Conservation (phyloP, 768 basidiomycete genomes). For the Rhizopogon vulgaris region DNA sequence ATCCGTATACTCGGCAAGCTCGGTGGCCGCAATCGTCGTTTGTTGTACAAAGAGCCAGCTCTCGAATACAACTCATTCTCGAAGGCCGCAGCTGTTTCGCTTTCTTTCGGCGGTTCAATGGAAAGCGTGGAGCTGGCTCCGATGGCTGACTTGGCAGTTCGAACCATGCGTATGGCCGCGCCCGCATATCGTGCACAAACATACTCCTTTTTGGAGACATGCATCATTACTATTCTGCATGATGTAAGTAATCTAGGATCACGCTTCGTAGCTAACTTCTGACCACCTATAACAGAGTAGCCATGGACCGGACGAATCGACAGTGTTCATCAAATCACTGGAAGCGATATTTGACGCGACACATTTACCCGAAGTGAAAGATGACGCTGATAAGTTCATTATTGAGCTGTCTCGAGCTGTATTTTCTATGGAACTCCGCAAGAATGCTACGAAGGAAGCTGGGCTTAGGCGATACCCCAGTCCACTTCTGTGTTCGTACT, state of each 20-base stretch:
- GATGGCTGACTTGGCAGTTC: slow-evolving; percentile 57
- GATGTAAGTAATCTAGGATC: slow-evolving; percentile 47
- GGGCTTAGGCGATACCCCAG: slow-evolving; percentile 50
- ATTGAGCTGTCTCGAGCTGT: slow-evolving; percentile 63
- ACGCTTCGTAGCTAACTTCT: too few species aligned
- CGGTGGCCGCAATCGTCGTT: slow-evolving; percentile 86
- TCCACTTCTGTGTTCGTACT: slow-evolving; percentile 55
- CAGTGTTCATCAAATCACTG: slow-evolving; percentile 61
- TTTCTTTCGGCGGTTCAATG: slow-evolving; percentile 68
- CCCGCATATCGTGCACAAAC: slow-evolving; percentile 49
- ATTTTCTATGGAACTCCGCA: slow-evolving; percentile 70
- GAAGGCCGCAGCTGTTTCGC: slow-evolving; percentile 59
- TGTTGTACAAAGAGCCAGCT: slow-evolving; percentile 74
- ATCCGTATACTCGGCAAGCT: slow-evolving; percentile 95
- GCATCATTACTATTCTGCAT: slow-evolving; percentile 62
- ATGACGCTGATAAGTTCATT: slow-evolving; percentile 65
- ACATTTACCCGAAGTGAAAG: slow-evolving; percentile 60
- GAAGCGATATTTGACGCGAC: slow-evolving; percentile 77
- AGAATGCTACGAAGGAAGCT: slow-evolving; percentile 47
- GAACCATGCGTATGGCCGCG: slow-evolving; percentile 48
- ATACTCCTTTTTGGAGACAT: slow-evolving; percentile 65
- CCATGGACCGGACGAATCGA: slow-evolving; percentile 65
- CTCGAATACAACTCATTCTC: slow-evolving; percentile 68
- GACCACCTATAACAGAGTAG: slow-evolving; percentile 45
- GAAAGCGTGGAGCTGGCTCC: slow-evolving; percentile 65